Conservation (phyloP, 257 asterid species). For the Paulownia fortunei region DNA sequence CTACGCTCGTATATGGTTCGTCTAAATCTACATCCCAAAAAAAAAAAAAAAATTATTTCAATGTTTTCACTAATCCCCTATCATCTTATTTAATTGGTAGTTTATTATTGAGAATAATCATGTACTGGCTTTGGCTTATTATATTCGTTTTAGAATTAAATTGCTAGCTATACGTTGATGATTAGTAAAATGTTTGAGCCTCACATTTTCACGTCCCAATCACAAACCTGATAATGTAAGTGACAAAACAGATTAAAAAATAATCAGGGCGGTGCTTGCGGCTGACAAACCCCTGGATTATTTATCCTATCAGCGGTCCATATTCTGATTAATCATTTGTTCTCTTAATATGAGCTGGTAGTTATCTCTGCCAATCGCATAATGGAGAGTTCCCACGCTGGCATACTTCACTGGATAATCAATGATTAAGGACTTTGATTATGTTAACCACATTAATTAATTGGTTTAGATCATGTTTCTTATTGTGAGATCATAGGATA, state of each 20-base stretch:
- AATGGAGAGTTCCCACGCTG: slow-evolving; percentile 26
- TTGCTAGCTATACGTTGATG: not conserved
- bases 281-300: not conserved
- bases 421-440: slow-evolving; percentile 24
- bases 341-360: slow-evolving; percentile 17
- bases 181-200: not conserved
- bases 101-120: not conserved
- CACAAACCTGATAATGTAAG: slow-evolving; percentile 24
- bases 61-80: not conserved
- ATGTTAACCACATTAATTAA: not conserved
- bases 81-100: not conserved
- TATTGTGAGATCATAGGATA: slow-evolving; percentile 28
- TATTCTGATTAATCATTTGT: slow-evolving; percentile 26
- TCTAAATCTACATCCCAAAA: not conserved
- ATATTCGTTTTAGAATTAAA: not conserved
- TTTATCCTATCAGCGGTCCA: slow-evolving; percentile 4
- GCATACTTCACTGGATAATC: slow-evolving; percentile 16
- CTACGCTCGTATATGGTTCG: not conserved
- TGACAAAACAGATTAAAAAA: not conserved
- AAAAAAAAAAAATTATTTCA: not conserved
- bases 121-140: not conserved
- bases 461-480: not conserved
- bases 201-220: slow-evolving; percentile 28
- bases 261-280: slow-evolving; percentile 1
- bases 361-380: slow-evolving; percentile 9